phyloP scores from a whole-genome alignment of 805 yeast species.

The Wickerhamiella slavikovae region DNA sequence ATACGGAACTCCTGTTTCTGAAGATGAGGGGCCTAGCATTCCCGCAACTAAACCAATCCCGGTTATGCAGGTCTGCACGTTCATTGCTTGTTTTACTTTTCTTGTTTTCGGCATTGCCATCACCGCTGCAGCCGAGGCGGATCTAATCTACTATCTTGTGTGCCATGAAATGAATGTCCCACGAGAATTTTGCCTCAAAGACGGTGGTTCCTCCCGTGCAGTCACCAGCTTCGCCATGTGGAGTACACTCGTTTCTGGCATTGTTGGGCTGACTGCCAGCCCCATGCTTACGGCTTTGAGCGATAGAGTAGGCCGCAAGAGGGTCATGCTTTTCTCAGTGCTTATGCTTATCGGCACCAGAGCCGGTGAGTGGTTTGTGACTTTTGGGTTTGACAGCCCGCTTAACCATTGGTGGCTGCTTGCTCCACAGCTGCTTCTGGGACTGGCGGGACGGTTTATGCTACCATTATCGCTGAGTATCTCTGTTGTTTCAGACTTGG shows the following conservation, averaged over 20 bases:
- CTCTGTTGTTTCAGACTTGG: slow-evolving; percentile 11
- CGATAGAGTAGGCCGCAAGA: slow-evolving; percentile 12
- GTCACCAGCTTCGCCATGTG: slow-evolving; percentile 9
- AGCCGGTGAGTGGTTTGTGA: slow-evolving; percentile 9
- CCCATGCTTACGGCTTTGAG: slow-evolving; percentile 9
- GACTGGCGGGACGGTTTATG: slow-evolving; percentile 9
- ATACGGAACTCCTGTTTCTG: no score
- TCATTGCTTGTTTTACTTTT: no score
- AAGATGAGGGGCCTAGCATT: no score
- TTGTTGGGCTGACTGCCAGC: slow-evolving; percentile 5
- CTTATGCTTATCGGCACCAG: slow-evolving; percentile 4
- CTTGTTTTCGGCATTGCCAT: no score
- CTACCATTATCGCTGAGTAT: slow-evolving; percentile 6
- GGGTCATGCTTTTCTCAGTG: slow-evolving; percentile 7
- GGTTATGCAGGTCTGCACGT: no score
- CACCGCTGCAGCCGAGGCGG: no score
- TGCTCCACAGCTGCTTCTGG: slow-evolving; percentile 8
- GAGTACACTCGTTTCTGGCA: slow-evolving; percentile 5
- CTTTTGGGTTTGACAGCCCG: slow-evolving; percentile 7
- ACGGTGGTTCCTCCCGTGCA: slow-evolving; percentile 5
- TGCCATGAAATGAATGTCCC: slow-evolving; percentile 6
- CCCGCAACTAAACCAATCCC: no score
- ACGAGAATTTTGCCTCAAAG: slow-evolving; percentile 7
- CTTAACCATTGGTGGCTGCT: slow-evolving; percentile 10
- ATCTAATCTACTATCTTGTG: slow-evolving; percentile 9